Conservation (phyloP, 2,329 filamentous ascomycete genomes). For the Emergomyces orientalis region DNA sequence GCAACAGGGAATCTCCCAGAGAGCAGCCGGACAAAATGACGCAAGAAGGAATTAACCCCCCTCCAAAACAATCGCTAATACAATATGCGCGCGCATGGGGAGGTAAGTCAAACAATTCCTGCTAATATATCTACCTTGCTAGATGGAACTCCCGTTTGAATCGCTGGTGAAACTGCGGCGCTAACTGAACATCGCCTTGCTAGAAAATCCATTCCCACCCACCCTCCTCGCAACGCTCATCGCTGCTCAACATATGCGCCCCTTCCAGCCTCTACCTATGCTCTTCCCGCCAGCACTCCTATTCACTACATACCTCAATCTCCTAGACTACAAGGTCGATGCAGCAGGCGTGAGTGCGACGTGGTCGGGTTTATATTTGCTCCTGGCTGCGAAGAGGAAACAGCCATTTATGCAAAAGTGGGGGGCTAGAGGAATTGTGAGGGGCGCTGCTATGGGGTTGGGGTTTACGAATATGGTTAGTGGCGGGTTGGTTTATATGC, state of each 20-base stretch:
- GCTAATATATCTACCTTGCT: neutral
- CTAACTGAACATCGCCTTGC: neutral
- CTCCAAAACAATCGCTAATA: conserved; percentile 26
- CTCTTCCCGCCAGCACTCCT: conserved; percentile 57
- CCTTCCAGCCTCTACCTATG: conserved; percentile 57
- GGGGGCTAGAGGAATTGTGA: conserved; percentile 36
- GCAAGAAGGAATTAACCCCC: conserved; percentile 15
- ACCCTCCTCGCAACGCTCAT: conserved; percentile 57
- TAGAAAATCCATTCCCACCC: conserved; percentile 56
- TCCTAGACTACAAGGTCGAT: conserved; percentile 54
- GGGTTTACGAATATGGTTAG: conserved; percentile 39
- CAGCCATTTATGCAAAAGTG: conserved; percentile 39
- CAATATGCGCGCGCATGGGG: conserved; percentile 35
- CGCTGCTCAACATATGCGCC: conserved; percentile 56
- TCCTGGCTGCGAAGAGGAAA: conserved; percentile 52
- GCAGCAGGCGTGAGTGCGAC: conserved; percentile 54
- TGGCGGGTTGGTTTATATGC: conserved; percentile 39
- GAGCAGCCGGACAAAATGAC: neutral
- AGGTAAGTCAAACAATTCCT: conserved; percentile 25
- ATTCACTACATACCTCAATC: conserved; percentile 57
- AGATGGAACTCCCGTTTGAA: conserved; percentile 31
- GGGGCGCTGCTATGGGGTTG: conserved; percentile 39
- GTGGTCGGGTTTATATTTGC: conserved; percentile 56
- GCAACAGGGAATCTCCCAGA: neutral
- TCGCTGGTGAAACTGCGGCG: neutral